A percentile compares a stretch with the other conserved stretches of the same genome.
These are phyloP conservation scores for Somion occarium DNA, from an alignment of 1,284 basidiomycete genomes.

Conservation along the genomic window DNA sequence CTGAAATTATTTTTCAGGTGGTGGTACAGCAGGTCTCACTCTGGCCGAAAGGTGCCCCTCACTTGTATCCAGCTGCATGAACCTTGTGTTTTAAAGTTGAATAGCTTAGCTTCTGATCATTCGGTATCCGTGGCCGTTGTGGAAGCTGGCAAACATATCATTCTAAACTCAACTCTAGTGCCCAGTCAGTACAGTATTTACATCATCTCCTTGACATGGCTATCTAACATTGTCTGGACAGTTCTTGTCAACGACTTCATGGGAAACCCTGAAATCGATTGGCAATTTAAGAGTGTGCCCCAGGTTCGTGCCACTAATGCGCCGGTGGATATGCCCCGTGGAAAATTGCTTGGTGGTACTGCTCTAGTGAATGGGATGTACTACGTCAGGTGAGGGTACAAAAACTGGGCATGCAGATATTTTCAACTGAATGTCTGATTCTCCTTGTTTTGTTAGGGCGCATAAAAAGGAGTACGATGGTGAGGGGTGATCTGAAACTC, in stretches of 20 bases:
- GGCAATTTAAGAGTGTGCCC: slow-evolving; percentile 16
- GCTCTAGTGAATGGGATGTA: neutral
- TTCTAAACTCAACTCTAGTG: slow-evolving; percentile 26
- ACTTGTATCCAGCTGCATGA: neutral
- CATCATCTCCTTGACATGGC: neutral
- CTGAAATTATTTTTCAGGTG: neutral
- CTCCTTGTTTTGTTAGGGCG: slow-evolving; percentile 7
- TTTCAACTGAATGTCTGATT: slow-evolving; percentile 9
- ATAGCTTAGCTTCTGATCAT: slow-evolving; percentile 22
- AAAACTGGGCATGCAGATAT: neutral
- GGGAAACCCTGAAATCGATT: too few species aligned
- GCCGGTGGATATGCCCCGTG: slow-evolving; percentile 8
- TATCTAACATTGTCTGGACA: neutral
- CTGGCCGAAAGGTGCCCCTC: neutral
- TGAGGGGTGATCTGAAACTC: slow-evolving; percentile 1
- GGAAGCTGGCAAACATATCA: slow-evolving; percentile 33
- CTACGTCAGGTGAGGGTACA: neutral
- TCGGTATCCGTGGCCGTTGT: slow-evolving; percentile 31
- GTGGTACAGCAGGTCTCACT: neutral
- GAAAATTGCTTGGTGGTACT: slow-evolving; percentile 7
- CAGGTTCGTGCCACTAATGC: slow-evolving; percentile 14
- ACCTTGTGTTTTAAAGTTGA: slow-evolving; percentile 14
- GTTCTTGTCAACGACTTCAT: neutral
- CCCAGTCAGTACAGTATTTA: neutral
- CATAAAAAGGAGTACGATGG: slow-evolving; percentile 1